Evolutionary conservation across 495 filamentous ascomycete genomes (phyloP).

Genomic region (Daldinia childiae): DNA sequence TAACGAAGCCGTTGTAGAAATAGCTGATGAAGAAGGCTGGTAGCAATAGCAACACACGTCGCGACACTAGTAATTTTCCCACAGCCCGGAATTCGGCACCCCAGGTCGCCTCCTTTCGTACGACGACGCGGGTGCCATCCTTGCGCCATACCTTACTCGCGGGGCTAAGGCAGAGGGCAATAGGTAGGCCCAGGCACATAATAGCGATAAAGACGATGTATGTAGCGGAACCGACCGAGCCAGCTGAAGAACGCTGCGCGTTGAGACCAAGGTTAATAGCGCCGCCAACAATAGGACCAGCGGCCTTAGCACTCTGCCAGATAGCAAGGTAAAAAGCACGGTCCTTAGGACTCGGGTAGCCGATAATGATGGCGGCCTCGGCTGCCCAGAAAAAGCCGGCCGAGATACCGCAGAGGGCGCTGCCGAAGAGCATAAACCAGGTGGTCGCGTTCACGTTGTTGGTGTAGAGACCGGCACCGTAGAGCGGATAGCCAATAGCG

Average conservation of each 20-base stretch:
- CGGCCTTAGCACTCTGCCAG: slow-evolving; percentile 50
- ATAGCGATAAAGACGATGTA: slow-evolving; percentile 43
- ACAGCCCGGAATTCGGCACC: slow-evolving; percentile 44
- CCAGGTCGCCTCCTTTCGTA: slow-evolving; percentile 45
- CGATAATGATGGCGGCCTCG: slow-evolving; percentile 42
- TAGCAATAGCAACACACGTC: slow-evolving; percentile 44
- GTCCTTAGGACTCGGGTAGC: slow-evolving; percentile 39
- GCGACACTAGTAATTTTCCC: slow-evolving; percentile 28
- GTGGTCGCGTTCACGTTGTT: slow-evolving; percentile 39
- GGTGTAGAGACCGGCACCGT: slow-evolving; percentile 40
- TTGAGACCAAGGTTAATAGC: slow-evolving; percentile 43
- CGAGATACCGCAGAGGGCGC: slow-evolving; percentile 40
- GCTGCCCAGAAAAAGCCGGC: slow-evolving; percentile 45
- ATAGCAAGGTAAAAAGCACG: slow-evolving; percentile 40
- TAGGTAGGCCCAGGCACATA: slow-evolving; percentile 40
- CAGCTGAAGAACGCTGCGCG: slow-evolving; percentile 30
- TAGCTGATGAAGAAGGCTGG: slow-evolving; percentile 50
- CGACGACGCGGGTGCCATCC: slow-evolving; percentile 40
- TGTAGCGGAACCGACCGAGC: slow-evolving; percentile 37
- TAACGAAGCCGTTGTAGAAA: slow-evolving; percentile 51
- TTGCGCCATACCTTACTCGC: slow-evolving; percentile 38
- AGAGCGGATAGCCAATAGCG: slow-evolving; percentile 39
- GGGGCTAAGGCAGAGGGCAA: slow-evolving; percentile 39
- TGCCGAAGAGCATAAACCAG: slow-evolving; percentile 42
- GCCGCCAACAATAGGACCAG: slow-evolving; percentile 40